Evolutionary conservation across 2,329 filamentous ascomycete species (phyloP).

Genomic region (Davidsoniella virescens): DNA sequence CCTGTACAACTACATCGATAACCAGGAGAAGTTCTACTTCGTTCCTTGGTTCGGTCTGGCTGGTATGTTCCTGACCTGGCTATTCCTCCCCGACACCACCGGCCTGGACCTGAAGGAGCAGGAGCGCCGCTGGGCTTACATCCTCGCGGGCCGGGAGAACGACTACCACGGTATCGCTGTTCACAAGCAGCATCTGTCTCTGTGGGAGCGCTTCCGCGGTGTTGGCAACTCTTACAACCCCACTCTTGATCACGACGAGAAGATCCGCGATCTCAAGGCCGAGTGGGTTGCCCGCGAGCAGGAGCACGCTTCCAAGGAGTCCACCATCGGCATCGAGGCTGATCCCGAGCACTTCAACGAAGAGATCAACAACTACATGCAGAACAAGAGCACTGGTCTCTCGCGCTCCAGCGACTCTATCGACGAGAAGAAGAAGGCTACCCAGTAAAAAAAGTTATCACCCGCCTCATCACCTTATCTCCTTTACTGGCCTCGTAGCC

Average conservation of each 20-base stretch:
- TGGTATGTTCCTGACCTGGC: slow-evolving; percentile 64
- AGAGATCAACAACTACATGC: slow-evolving; percentile 12
- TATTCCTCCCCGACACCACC: slow-evolving; percentile 93
- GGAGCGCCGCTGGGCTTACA: slow-evolving; percentile 81
- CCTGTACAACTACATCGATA: slow-evolving; percentile 87
- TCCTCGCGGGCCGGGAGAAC: slow-evolving; percentile 56
- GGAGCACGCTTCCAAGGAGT: slow-evolving; percentile 31
- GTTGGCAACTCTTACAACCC: slow-evolving; percentile 72
- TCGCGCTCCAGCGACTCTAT: slow-evolving; percentile 6
- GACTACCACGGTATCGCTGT: slow-evolving; percentile 92
- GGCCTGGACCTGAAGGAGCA: slow-evolving; percentile 94
- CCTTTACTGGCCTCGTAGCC: not conserved
- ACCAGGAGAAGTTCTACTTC: slow-evolving; percentile 71
- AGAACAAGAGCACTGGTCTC: slow-evolving; percentile 1
- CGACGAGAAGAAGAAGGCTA: slow-evolving; percentile 8
- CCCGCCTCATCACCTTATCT: not conserved
- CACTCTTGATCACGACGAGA: slow-evolving; percentile 64
- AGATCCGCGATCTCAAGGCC: slow-evolving; percentile 63
- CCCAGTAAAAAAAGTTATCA: not conserved
- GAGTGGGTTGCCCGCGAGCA: slow-evolving; percentile 42
- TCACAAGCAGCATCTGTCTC: slow-evolving; percentile 70
- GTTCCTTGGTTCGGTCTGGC: slow-evolving; percentile 90
- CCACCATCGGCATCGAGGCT: slow-evolving; percentile 23
- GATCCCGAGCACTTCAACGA: slow-evolving; percentile 16
- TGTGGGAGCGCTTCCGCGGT: slow-evolving; percentile 73